Conservation (phyloP, 331 rosid species). For the Quercus tomentella region DNA sequence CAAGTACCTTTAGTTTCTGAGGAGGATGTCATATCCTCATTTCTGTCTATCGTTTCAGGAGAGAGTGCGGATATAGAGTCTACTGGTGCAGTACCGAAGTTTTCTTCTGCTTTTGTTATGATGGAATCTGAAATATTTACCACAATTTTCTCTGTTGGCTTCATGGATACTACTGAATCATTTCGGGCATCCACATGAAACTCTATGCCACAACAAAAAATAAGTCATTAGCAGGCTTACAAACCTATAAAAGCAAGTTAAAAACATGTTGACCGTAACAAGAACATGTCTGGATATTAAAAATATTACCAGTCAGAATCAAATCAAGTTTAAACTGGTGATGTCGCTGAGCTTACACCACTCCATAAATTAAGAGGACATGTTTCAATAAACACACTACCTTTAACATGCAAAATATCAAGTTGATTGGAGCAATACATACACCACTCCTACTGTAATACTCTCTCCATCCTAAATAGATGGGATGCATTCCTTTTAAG, state of each 20-base stretch:
- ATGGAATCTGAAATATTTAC: conserved; percentile 20
- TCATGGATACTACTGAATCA: conserved; percentile 31
- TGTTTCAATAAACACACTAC: not conserved
- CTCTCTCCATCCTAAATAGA: no score
- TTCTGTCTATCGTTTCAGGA: conserved; percentile 29
- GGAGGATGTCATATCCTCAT: conserved; percentile 27
- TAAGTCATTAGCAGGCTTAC: conserved; percentile 10
- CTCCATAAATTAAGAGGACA: not conserved
- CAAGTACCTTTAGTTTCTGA: conserved; percentile 38
- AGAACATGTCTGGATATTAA: not conserved
- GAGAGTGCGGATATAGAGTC: conserved; percentile 24
- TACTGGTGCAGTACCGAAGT: conserved; percentile 25
- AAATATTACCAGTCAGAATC: not conserved
- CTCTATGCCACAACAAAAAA: conserved; percentile 19
- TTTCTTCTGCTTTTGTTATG: conserved; percentile 32
- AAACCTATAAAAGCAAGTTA: conserved; percentile 1
- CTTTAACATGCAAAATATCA: not conserved
- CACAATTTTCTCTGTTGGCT: conserved; percentile 24
- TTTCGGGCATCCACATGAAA: conserved; percentile 26
- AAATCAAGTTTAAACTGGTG: not conserved
- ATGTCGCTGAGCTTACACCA: no score
- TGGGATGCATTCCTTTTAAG: no score
- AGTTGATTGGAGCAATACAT: not conserved
- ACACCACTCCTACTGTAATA: not conserved
- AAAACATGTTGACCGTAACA: not conserved